These are phyloP conservation scores for Aspergillaceae sp. DNA, from an alignment of 2,329 filamentous ascomycete genomes.

Conservation along the genomic window DNA sequence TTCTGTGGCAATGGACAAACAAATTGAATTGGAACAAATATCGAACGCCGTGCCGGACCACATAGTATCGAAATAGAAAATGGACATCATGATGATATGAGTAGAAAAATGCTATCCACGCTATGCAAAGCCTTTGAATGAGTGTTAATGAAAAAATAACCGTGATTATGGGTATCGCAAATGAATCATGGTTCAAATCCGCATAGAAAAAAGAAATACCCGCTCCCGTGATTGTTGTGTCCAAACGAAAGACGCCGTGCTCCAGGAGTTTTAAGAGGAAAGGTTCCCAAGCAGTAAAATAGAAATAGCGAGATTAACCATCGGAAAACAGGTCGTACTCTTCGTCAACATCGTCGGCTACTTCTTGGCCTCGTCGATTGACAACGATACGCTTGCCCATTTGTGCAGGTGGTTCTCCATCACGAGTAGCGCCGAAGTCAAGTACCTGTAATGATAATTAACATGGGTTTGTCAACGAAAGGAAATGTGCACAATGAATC, in stretches of 20 bases:
- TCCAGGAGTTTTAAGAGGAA: background rate
- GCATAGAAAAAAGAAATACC: constrained; percentile 5
- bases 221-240: background rate
- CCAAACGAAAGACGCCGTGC: background rate
- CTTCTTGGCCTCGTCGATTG: constrained; percentile 33
- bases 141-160: constrained; percentile 17
- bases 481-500: constrained; percentile 20
- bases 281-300: background rate
- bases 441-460: constrained; percentile 59
- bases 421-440: constrained; percentile 89
- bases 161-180: constrained; percentile 33
- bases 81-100: background rate
- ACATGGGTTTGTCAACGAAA: background rate
- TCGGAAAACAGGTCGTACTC: constrained; percentile 23
- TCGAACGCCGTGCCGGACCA: background rate
- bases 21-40: too few relatives aligned
- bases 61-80: too few relatives aligned
- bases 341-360: constrained; percentile 24
- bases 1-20: too few relatives aligned
- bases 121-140: constrained; percentile 31
- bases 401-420: constrained; percentile 68
- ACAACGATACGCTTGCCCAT: constrained; percentile 65
- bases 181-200: constrained; percentile 15
- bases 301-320: constrained; percentile 6
- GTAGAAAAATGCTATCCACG: constrained; percentile 26